Base-by-base conservation (phyloP, 1,284 basidiomycete genomes). In the Ustilago sp. region DNA sequence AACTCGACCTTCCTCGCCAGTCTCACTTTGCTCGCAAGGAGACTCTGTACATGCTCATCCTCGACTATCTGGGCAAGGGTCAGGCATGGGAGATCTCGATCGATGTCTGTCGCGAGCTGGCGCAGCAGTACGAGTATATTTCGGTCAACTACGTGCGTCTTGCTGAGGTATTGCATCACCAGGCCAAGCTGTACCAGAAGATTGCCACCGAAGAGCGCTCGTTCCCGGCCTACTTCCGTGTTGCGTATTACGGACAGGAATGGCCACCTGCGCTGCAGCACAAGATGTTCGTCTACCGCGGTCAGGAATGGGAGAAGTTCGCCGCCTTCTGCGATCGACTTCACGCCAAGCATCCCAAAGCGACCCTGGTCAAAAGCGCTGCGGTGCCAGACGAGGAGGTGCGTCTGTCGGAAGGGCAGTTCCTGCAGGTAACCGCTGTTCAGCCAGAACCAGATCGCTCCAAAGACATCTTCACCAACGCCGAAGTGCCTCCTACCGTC, bases 71-170 rank as follows among this genome's bases (percentile, higher is more conserved):
- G 19, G 71, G 93, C 60, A 94, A 94, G 87, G 96, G 95, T 2
- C 94, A 96, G 83, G 95, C 96, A 4, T 98, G 94, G 91, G 96
- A 99, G 87, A 92, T 91, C 62, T 95, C 94, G 2, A 91, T 97
- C 59, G 93, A 94, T 70, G 93, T 98, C 62, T 97, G 94, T 88
- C 93, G 93, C 87, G 95, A 96, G 61, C 69, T 84, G 2, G 81
- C 79, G 13, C 77, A 78, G 36, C 80, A 83, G 68, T 83, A 83
- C 64, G 82, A 83, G 58, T 80, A 69, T 53, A 59, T 75, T 15
- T 80, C 81, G 12, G 78, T 82, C 43, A 80, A 84, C 70, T 95
- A 97, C 55, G 56, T 63, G 11, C 76, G 81, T n/a, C 70, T 86
- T 7, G 74, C 83, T 17, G 83, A 85, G 43, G 80, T 85, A 52